Evolutionary conservation across 2,329 filamentous ascomycete species (phyloP), one percentile per base, ranked within the genome.

Genomic region (Xylariaceae sp.): DNA sequence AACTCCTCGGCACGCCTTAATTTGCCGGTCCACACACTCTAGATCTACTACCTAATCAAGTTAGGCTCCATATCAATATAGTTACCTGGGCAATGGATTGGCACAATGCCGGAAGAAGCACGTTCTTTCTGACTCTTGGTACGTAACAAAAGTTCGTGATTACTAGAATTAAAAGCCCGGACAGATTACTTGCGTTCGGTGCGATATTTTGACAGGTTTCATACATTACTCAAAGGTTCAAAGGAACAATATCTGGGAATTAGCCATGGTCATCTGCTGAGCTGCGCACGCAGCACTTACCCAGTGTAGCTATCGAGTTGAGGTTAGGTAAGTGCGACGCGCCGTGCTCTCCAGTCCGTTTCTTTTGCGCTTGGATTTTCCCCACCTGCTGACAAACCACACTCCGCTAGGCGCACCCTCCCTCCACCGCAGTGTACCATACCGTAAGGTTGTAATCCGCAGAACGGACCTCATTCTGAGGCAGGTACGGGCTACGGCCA

Each of bases 311-410:
- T 30, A 30, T 30, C 23, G 5, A 30, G 23, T 30, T 30, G 23
- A 30, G 23, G 23, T 30, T 30, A 30, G 23, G 23, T 30, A 30
- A 30, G 23, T 30, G 5, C 23, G 23, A 30, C 23, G 23, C 23
- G 23, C 23, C 23, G 23, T 30, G 23, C 23, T 4, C 23, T 30
- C 23, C 5, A 5, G 4, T 30, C 5, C 23, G 23, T 30, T 30
- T 30, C 23, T 30, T 30, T 30, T 30, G 23, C 23, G 23, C 4
- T 30, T 30, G 23, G 23, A 30, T 30, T 30, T 30, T 51, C 23
- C n/a, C 61, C 54, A 56, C 54, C 15, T 56, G 61, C 59, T 63
- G 61, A 63, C 61, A 63, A 63, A 63, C 41, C 13, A 10, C 9
- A 10, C 5, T 41, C 6, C 37, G 9, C 37, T 41, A 41, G 13